Evolutionary conservation across 164 flowering plant genomes (phyloP).

Genomic region (Vitis labrusca): DNA sequence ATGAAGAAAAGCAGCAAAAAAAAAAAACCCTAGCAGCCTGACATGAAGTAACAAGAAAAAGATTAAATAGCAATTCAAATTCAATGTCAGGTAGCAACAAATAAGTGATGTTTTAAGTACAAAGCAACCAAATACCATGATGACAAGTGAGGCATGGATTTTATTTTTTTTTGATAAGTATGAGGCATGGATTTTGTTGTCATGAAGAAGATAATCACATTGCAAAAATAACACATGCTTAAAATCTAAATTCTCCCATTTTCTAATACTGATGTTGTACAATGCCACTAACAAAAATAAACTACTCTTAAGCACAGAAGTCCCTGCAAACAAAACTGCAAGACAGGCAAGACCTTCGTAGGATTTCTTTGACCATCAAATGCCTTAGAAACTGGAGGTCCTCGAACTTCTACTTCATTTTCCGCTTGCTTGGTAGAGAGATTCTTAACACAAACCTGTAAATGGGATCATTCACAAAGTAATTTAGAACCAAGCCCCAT

Average conservation of each 20-base stretch:
- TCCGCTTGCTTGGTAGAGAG: constrained; percentile 68
- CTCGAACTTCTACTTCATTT: constrained; percentile 84
- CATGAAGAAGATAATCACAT: not conserved
- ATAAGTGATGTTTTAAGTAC: not conserved
- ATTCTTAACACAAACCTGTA: constrained; percentile 65
- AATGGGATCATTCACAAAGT: not conserved
- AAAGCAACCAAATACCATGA: not conserved
- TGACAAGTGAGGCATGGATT: too few relatives aligned
- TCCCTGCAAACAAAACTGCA: not conserved
- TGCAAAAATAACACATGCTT: not conserved
- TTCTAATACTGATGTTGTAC: not conserved
- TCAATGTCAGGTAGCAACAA: not conserved
- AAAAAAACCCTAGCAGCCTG: constrained; percentile 97
- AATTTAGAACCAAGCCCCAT: too few relatives aligned
- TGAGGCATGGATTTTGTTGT: too few relatives aligned
- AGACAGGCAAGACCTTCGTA: constrained; percentile 62
- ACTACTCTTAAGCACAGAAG: not conserved
- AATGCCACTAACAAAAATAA: not conserved
- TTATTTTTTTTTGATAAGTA: too few relatives aligned
- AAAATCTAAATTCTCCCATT: not conserved
- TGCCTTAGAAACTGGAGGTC: constrained; percentile 91
- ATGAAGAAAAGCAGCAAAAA: too few relatives aligned
- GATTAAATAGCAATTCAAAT: too few relatives aligned
- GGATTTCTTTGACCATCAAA: constrained; percentile 84
- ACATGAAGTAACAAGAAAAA: constrained; percentile 6